Conservation (phyloP, 78 protist genomes). For the Creolimax fragrantissima region DNA sequence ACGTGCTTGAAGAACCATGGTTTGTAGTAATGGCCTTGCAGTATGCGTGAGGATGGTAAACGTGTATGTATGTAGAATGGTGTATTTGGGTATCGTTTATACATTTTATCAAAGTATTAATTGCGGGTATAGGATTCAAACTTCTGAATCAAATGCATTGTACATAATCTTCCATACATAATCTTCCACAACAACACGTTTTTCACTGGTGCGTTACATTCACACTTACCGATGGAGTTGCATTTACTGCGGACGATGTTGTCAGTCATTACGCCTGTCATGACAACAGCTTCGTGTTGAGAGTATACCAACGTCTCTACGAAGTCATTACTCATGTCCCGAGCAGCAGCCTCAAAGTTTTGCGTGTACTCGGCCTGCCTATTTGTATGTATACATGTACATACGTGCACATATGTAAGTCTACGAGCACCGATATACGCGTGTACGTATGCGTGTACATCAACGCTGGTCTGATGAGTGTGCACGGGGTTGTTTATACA, state of each 20-base stretch:
- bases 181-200: too few species aligned
- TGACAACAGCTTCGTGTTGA: slow-evolving; percentile 8
- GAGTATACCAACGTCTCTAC: slow-evolving; percentile 13
- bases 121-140: too few species aligned
- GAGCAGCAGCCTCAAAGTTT: background rate
- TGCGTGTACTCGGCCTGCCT: background rate
- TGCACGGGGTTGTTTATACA: too few species aligned
- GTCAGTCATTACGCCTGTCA: slow-evolving; percentile 21
- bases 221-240: background rate
- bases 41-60: background rate
- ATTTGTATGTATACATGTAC: background rate
- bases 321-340: slow-evolving; percentile 3
- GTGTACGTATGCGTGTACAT: too few species aligned
- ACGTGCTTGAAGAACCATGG: slow-evolving; percentile 54
- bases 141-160: too few species aligned
- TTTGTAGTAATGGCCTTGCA: slow-evolving; percentile 30
- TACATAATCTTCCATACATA: too few species aligned
- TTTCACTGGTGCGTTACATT: too few species aligned
- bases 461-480: too few species aligned
- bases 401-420: too few species aligned
- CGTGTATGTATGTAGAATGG: background rate
- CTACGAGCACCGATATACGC: too few species aligned
- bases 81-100: background rate
- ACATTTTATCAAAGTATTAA: too few species aligned
- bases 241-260: background rate